Conservation (phyloP, 2,329 filamentous ascomycete species). For the Lasiodiplodia hormozganensis region DNA sequence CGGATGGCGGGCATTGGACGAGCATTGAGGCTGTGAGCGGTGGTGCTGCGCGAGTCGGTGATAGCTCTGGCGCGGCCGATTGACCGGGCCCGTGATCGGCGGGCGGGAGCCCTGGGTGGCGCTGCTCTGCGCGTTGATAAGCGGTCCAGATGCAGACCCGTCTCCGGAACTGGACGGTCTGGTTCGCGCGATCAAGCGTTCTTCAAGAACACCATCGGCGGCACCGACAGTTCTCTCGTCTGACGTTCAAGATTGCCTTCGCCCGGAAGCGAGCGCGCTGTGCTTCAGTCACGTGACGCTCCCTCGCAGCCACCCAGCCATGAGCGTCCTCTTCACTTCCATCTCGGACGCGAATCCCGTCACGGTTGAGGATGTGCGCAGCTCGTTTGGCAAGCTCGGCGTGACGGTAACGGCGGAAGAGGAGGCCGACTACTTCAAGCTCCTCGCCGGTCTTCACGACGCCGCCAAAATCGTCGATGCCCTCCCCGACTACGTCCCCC, state of each 20-base stretch:
- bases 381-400: slow-evolving; percentile 43
- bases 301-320: not conserved
- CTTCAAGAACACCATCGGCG: not conserved
- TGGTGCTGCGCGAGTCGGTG: slow-evolving; percentile 12
- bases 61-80: slow-evolving; percentile 19
- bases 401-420: slow-evolving; percentile 50
- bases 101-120: slow-evolving; percentile 2
- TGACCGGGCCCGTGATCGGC: slow-evolving; percentile 19
- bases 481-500: slow-evolving; percentile 57
- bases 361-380: slow-evolving; percentile 3
- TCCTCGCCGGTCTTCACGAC: slow-evolving; percentile 61
- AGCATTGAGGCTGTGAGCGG: not conserved
- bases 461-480: slow-evolving; percentile 54
- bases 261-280: not conserved
- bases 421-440: slow-evolving; percentile 54
- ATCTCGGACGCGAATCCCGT: slow-evolving; percentile 35
- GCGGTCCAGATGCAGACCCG: slow-evolving; percentile 15
- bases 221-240: not conserved
- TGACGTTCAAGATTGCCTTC: not conserved
- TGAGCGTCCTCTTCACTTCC: slow-evolving; percentile 32
- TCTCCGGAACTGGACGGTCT: not conserved
- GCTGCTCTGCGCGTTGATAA: slow-evolving; percentile 7
- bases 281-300: not conserved
- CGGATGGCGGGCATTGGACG: not conserved
- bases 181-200: not conserved